A percentile compares a stretch with the other conserved stretches of the same genome.
Evolutionary conservation across 768 basidiomycete species (phyloP).

Genomic region (Rhodosporidiobolus odoratus): DNA sequence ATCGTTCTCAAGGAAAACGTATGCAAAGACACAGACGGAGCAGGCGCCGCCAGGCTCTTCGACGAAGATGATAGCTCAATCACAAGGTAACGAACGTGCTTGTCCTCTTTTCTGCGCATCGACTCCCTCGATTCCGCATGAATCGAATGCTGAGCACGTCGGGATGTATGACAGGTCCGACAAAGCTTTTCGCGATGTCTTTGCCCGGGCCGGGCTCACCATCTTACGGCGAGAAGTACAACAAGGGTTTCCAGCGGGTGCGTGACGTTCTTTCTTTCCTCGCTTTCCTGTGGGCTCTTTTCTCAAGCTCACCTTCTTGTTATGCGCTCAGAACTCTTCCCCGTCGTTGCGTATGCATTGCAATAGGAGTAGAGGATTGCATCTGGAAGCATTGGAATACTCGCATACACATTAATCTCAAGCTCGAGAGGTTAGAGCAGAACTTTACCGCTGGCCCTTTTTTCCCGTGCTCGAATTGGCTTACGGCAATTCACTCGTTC

Average conservation of each 20-base stretch:
- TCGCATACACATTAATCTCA: too few species aligned
- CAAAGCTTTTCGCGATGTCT: conserved; percentile 68
- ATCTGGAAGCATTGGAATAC: too few species aligned
- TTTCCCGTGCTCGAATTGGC: too few species aligned
- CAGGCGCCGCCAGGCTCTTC: conserved; percentile 56
- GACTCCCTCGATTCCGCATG: neutral
- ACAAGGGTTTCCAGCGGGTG: conserved; percentile 64
- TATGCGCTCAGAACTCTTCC: conserved; percentile 29
- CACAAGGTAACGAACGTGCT: conserved; percentile 58
- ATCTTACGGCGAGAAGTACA: conserved; percentile 73
- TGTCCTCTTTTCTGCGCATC: neutral
- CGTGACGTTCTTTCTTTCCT: neutral
- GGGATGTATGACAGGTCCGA: conserved; percentile 59
- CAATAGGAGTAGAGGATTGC: conserved; percentile 20
- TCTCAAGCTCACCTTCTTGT: neutral
- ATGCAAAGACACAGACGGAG: conserved; percentile 60
- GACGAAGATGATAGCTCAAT: conserved; percentile 85
- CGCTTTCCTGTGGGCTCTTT: neutral
- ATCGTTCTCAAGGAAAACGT: conserved; percentile 77
- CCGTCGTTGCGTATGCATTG: conserved; percentile 30
- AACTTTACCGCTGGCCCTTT: too few species aligned
- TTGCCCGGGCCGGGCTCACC: conserved; percentile 65
- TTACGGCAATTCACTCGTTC: too few species aligned
- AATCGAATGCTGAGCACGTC: neutral
- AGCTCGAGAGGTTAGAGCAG: too few species aligned